These are phyloP conservation scores for Ophiostoma montium DNA, from an alignment of 2,329 filamentous ascomycete genomes.

Conservation along the genomic window DNA sequence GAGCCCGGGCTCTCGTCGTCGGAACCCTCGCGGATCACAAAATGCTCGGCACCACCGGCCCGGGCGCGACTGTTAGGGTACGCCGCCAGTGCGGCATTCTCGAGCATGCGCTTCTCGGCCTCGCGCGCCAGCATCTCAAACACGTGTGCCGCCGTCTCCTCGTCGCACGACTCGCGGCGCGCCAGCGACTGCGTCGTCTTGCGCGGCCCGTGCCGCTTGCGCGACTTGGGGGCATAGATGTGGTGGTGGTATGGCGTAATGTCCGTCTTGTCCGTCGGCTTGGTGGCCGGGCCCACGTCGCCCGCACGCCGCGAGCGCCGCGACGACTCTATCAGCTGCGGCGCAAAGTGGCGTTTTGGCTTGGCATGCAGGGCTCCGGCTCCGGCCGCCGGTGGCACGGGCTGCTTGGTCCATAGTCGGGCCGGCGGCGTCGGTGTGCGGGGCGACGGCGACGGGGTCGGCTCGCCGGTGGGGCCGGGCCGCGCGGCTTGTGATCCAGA, in stretches of 20 bases:
- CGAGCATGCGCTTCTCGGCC: slow-evolving; percentile 65
- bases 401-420: slow-evolving; percentile 3
- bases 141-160: slow-evolving; percentile 61
- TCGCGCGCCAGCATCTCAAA: slow-evolving; percentile 67
- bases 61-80: slow-evolving; percentile 60
- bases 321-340: slow-evolving; percentile 70
- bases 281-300: slow-evolving; percentile 47
- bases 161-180: slow-evolving; percentile 59
- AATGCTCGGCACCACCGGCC: slow-evolving; percentile 58
- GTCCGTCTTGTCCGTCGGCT: slow-evolving; percentile 57
- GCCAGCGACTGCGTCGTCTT: slow-evolving; percentile 25
- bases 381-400: background rate
- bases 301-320: slow-evolving; percentile 54
- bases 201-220: slow-evolving; percentile 23
- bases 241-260: slow-evolving; percentile 50
- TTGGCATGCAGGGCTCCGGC: slow-evolving; percentile 10
- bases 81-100: slow-evolving; percentile 54
- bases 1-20: slow-evolving; percentile 29
- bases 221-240: slow-evolving; percentile 38
- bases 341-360: slow-evolving; percentile 47
- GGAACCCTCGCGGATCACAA: slow-evolving; percentile 50
- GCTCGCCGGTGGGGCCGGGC: slow-evolving; percentile 26
- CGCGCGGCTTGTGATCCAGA: slow-evolving; percentile 5
- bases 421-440: slow-evolving; percentile 27
- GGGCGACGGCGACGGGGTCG: slow-evolving; percentile 33